Evolutionary conservation across 495 filamentous ascomycete species (phyloP), one percentile per base, ranked within the genome.

Genomic region (Immersiella caudata): DNA sequence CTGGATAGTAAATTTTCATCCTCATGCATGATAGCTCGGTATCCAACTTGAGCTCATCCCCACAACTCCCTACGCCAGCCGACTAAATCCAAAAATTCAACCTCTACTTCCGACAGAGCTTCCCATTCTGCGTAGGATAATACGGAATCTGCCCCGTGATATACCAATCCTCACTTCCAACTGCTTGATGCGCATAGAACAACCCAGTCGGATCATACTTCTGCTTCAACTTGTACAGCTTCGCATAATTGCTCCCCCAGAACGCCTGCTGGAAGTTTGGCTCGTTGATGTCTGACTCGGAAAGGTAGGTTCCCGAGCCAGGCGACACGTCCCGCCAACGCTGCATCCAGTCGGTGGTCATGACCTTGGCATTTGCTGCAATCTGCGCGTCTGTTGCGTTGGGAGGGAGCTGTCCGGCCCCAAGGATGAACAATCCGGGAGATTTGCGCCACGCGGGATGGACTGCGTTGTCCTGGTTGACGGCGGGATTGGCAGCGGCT

Each of bases 211-310:
- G 88, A 72, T 90, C 88, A 63, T 79, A 82, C 54, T 77, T 73
- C 67, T 81, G 73, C 82, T 89, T 88, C 35, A 89, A 67, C 55
- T 71, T 57, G 6, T 80, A 74, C 62, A 89, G 73, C 11, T 81
- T 75, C 1, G 66, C 70, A 69, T 90, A 90, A 50, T 86, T 78
- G 29, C 21, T 14, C 0, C 87, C 87, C 62, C 83, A 90, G 73
- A 87, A 89, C 6, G 80, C 73, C 74, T 83, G 74, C 76, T 89
- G 83, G 78, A 84, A 89, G 64, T 87, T 70, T 0, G 87, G 86
- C 76, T 89, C 85, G 22, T 79, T 74, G 40, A 84, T 79, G 71
- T 88, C 83, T 1, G 76, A 82, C 72, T 86, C 83, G 55, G 80
- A 80, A 67, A 84, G 64, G 70, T 84, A 85, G 9, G 79, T 69